Base-by-base conservation (phyloP, 1,284 basidiomycete genomes). In the Naganishia sp. region DNA sequence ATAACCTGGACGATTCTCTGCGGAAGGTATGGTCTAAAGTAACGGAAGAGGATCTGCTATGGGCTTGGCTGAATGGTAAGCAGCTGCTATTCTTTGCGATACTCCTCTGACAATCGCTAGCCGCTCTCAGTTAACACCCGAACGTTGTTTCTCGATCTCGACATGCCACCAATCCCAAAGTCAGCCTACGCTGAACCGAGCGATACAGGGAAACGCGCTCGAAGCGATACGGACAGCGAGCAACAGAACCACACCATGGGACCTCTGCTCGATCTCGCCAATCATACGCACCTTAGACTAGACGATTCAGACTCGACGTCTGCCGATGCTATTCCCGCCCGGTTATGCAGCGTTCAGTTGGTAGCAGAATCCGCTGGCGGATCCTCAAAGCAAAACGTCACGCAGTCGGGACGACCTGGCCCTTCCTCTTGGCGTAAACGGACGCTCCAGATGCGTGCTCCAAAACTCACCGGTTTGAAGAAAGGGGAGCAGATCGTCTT, bases 21-120 rank as follows among this genome's bases (percentile, higher is more conserved):
- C 56, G 42, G 23, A n/a, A 46, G 25, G n/a, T 45, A 31, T 54
- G 63, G 60, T 57, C 67, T 11, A 64, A 63, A 36, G 69, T 79
- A 15, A 73, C 57, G 56, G 66, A 70, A 71, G 67, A 75, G 60
- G 84, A 86, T 68, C 88, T 86, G 70, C 77, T 90, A 9, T 94
- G 92, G 91, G 90, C 85, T 10, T 94, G 92, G 92, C 83, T 94
- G 23, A 92, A 87, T 75, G 90, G 91, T 86, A 66, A 56, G 81
- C 75, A 18, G 23, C 43, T 36, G 25, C 7, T 23, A 18, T 23
- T 31, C 46, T n/a, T 33, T 61, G 21, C 44, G 57, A 46, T 21
- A 45, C n/a, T 54, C 7, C 69, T 59, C 57, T 55, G 49, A 39
- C 63, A 64, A 46, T 16, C 44, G 36, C 28, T 39, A 18, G 43